Evolutionary conservation across 768 basidiomycete species (phyloP), one percentile per base, ranked within the genome.

Genomic region (Trametopsis cervina): DNA sequence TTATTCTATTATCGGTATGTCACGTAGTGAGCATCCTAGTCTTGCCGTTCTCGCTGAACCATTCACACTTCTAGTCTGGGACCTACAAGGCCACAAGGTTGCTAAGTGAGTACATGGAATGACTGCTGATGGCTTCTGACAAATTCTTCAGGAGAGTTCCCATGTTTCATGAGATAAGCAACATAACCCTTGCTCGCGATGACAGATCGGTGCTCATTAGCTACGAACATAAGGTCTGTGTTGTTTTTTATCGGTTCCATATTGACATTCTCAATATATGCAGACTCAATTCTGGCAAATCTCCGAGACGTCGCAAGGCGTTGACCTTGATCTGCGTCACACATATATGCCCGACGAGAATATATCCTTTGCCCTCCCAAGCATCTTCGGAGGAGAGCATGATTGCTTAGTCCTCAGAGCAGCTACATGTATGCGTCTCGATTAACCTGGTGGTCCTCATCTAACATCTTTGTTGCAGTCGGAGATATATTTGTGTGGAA

Each of bases 401-500:
- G 49, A 50, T 29, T n/a, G 44, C 17, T 42, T 50, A 5, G 24
- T 50, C 15, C 35, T 50, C 23, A 40, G 49, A 22, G 49, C 41
- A n/a, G 42, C 41, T 15, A 44, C 42, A 13, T 17, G 49, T 50
- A 38, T 47, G 9, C 15, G 6, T 21, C 35, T 21, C 33, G 12
- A 15, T 18, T 18, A 40, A n/a, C 27, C 26, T 6, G 21, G n/a
- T 18, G 2, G 29, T 20, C 20, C 18, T n/a, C 12, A 13, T n/a
- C 13, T 33, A 15, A 13, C n/a, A 22, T 35, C 21, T 23, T 10
- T 43, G 29, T 13, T 40, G 25, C 40, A 50, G 49, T 25, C 10
- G 44, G 49, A 22, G 43, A 45, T 27, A 50, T 50, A 22, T 40
- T 44, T 39, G 39, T 50, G 35, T 45, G 42, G 49, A 43, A 45